A percentile compares a stretch with the other conserved stretches of the same genome.
Evolutionary conservation across 345 rosid species (phyloP).

Genomic region (Hirschfeldia incana): DNA sequence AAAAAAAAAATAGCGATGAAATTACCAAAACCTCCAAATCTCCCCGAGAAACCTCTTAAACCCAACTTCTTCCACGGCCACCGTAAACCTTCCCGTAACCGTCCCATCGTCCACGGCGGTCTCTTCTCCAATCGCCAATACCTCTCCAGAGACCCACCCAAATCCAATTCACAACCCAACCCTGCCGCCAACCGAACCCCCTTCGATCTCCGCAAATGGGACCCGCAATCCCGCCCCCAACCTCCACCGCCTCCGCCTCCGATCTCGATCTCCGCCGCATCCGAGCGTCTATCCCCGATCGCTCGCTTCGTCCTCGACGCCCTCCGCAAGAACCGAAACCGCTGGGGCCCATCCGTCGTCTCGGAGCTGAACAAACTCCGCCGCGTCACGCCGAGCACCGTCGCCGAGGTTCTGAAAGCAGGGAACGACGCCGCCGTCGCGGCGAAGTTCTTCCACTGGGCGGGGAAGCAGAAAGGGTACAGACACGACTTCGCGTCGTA

Average conservation of each 20-base stretch:
- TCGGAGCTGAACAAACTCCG: conserved; percentile 82
- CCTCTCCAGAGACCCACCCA: conserved; percentile 22
- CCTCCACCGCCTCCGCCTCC: not conserved
- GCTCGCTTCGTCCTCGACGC: conserved; percentile 82
- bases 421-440: conserved; percentile 58
- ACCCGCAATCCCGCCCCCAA: conserved; percentile 47
- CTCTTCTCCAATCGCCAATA: conserved; percentile 72
- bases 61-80: conserved; percentile 82
- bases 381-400: conserved; percentile 74
- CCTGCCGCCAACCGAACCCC: conserved; percentile 28
- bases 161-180: conserved; percentile 3
- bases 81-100: conserved; percentile 81
- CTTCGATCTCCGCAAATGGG: conserved; percentile 74
- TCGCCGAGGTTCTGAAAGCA: conserved; percentile 74
- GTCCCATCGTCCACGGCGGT: conserved; percentile 78
- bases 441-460: conserved; percentile 92
- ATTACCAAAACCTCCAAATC: conserved; percentile 36
- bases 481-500: conserved; percentile 72
- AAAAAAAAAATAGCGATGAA: conserved; percentile 14
- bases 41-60: conserved; percentile 42
- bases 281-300: conserved; percentile 71
- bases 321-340: conserved; percentile 55
- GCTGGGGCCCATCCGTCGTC: conserved; percentile 69
- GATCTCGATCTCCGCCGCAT: conserved; percentile 35
- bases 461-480: conserved; percentile 88